Evolutionary conservation across 805 yeast genomes (phyloP), one percentile per base, ranked within the genome.

Genomic region (Ascoidea asiatica): DNA sequence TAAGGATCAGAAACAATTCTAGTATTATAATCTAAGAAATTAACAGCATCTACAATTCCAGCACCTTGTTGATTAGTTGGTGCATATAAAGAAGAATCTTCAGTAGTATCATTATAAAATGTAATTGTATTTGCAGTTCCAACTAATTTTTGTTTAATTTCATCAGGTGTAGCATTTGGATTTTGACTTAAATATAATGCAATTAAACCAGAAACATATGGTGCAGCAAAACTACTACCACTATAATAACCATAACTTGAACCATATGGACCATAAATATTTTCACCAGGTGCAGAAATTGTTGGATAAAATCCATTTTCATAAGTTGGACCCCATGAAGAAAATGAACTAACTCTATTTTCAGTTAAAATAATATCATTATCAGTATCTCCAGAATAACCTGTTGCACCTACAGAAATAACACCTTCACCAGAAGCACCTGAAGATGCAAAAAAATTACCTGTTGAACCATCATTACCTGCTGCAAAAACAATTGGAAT

Each of bases 261-360:
- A 21, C 20, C 35, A 19, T 43, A 51, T 4, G 49, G 17, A 18
- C 53, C 52, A 21, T 19, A 51, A 19, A 51, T 46, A n/a, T 29
- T 6, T 20, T 54, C 54, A 29, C 54, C 54, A 21, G 54, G 55
- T n/a, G 55, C 55, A 21, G 55, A 38, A 20, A 52, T 39, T 8
- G 49, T 39, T 19, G 55, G 55, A 38, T 50, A 52, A 20, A 47
- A 50, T 21, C 47, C 35, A 35, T 49, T 47, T 37, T 52, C 52
- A 22, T 44, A 50, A 21, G 55, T 52, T 19, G 55, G 55, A 37
- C 55, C 55, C 40, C 44, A 46, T 4, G 55, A 44, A 13, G 55
- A 50, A 36, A 44, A 52, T 35, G 43, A 47, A 7, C 47, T 43
- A 20, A 46, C 19, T 37, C 37, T 42, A 38, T 39, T 40, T 18